Percentiles rank a stretch among this genome's conserved stretches.
phyloP scores from a whole-genome alignment of 169 alveolate species.

The Eimeria brunetti region DNA sequence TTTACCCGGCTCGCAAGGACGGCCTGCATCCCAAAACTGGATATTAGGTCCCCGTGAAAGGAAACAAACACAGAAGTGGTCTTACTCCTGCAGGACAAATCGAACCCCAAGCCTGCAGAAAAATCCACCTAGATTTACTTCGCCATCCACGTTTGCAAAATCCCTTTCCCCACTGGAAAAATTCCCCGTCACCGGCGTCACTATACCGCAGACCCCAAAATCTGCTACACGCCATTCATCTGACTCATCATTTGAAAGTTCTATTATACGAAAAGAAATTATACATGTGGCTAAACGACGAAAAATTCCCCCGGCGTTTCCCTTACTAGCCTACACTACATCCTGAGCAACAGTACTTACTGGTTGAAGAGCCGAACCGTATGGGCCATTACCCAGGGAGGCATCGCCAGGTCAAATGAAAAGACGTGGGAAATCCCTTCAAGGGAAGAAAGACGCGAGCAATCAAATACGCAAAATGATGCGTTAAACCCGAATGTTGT shows the following conservation, averaged over 20 bases:
- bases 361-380: slow-evolving; percentile 81
- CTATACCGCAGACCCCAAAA: background rate
- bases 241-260: background rate
- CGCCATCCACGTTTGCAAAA: background rate
- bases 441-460: slow-evolving; percentile 78
- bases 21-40: slow-evolving; percentile 62
- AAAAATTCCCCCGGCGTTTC: background rate
- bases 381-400: slow-evolving; percentile 81
- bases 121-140: background rate
- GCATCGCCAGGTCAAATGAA: slow-evolving; percentile 86
- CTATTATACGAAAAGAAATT: background rate
- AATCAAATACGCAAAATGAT: slow-evolving; percentile 81
- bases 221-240: background rate
- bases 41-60: slow-evolving; percentile 66
- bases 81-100: slow-evolving; percentile 50
- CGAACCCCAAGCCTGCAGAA: background rate
- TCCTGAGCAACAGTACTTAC: background rate
- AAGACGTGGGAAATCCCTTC: slow-evolving; percentile 83
- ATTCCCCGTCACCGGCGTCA: background rate
- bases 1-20: slow-evolving; percentile 46
- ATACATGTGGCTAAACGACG: background rate
- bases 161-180: background rate
- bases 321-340: background rate
- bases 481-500: slow-evolving; percentile 62
- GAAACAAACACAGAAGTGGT: slow-evolving; percentile 71